These are phyloP conservation scores for Lachnellula arida DNA, from an alignment of 2,329 filamentous ascomycete species.

Conservation along the genomic window DNA sequence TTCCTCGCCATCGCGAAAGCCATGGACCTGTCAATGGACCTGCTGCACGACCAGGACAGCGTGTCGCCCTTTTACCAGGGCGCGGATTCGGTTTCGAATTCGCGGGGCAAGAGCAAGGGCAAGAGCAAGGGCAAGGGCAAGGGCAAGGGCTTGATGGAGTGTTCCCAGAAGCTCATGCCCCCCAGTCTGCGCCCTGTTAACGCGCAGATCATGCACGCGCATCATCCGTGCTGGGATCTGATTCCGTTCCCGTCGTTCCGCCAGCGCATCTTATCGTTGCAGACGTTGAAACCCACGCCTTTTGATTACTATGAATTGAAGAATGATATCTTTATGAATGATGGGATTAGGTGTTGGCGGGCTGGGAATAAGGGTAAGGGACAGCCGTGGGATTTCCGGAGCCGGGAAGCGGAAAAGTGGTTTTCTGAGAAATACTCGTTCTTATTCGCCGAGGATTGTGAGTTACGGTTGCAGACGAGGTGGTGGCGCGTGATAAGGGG, in stretches of 20 bases:
- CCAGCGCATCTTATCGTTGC: slow-evolving; percentile 7
- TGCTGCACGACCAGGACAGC: neutral
- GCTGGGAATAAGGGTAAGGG: slow-evolving; percentile 11
- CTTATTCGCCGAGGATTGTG: slow-evolving; percentile 20
- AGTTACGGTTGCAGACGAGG: slow-evolving; percentile 18
- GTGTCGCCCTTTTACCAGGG: neutral
- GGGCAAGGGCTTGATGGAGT: neutral
- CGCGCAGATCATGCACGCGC: slow-evolving; percentile 27
- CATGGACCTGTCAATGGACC: neutral
- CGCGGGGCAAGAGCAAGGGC: neutral
- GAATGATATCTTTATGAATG: slow-evolving; percentile 11
- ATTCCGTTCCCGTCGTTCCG: slow-evolving; percentile 33
- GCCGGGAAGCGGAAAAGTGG: slow-evolving; percentile 27
- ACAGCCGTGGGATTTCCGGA: slow-evolving; percentile 34
- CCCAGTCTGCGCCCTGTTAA: slow-evolving; percentile 26
- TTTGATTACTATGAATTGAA: slow-evolving; percentile 10
- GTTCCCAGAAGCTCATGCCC: neutral
- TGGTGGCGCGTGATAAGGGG: slow-evolving; percentile 9
- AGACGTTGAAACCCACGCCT: slow-evolving; percentile 1
- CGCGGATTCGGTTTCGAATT: neutral
- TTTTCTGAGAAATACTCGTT: slow-evolving; percentile 30
- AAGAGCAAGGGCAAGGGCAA: neutral
- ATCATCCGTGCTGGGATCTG: slow-evolving; percentile 36
- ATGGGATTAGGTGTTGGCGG: slow-evolving; percentile 21
- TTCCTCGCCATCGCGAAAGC: neutral